These are phyloP conservation scores for Sesbania bispinosa DNA, from an alignment of 306 rosid genomes.

Conservation along the genomic window DNA sequence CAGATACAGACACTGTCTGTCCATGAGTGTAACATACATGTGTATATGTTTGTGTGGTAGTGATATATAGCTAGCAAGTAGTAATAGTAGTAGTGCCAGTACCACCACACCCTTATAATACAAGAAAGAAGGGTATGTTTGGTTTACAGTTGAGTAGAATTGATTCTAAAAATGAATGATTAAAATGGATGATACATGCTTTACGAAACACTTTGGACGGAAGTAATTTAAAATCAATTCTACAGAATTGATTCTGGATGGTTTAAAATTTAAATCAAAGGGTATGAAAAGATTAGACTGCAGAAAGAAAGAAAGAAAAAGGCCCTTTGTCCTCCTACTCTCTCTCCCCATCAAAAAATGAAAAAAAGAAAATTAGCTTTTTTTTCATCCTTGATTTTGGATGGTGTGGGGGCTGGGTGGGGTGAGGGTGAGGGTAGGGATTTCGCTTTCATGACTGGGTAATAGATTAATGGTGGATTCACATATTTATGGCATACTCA, in stretches of 20 bases:
- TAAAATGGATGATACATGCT: no score
- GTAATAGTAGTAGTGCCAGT: background rate
- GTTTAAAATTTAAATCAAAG: no score
- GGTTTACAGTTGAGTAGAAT: no score
- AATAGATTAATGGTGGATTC: background rate
- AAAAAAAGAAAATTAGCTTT: background rate
- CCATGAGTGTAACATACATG: constrained; percentile 2
- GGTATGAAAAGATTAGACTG: constrained; percentile 12
- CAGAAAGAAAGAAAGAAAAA: constrained; percentile 1
- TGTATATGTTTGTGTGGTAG: background rate
- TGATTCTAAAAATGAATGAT: no score
- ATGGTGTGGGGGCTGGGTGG: background rate
- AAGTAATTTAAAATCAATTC: no score
- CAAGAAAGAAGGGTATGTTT: no score
- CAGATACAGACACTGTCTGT: constrained; percentile 44
- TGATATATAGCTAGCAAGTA: background rate
- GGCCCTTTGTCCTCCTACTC: background rate
- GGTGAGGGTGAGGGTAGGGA: background rate
- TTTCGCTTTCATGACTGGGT: background rate
- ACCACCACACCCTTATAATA: constrained; percentile 10
- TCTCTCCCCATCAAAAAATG: background rate
- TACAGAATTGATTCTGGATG: no score
- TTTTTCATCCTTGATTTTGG: background rate
- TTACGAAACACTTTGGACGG: no score
- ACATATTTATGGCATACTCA: background rate